These are phyloP conservation scores for Tuber magnatum DNA, from an alignment of 495 filamentous ascomycete species.

Conservation along the genomic window DNA sequence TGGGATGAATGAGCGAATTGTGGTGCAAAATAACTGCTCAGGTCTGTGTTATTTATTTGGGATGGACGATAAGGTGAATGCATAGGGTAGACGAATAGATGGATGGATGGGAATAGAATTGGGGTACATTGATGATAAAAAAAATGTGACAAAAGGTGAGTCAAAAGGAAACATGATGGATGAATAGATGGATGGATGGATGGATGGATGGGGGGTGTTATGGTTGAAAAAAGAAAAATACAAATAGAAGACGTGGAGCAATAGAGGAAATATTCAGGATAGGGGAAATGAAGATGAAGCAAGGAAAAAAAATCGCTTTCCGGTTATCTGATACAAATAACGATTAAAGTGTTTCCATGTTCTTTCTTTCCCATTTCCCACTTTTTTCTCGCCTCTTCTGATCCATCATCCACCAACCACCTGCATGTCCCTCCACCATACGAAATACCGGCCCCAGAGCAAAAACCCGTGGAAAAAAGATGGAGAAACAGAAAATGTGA, in stretches of 20 bases:
- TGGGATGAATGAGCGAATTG: not conserved
- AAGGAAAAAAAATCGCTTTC: not conserved
- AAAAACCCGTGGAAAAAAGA: not conserved
- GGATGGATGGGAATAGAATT: not conserved
- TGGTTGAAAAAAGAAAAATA: not conserved
- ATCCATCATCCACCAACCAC: not conserved
- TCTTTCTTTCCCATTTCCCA: not conserved
- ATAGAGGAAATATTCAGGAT: not conserved
- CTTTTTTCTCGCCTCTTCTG: not conserved
- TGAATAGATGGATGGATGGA: not conserved
- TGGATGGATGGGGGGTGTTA: not conserved
- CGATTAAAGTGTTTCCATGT: not conserved
- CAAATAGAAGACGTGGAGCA: not conserved
- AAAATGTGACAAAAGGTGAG: not conserved
- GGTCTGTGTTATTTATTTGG: not conserved
- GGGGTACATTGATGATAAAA: not conserved
- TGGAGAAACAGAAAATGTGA: not conserved
- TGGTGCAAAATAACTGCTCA: not conserved
- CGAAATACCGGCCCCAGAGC: not conserved
- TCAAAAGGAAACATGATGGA: not conserved
- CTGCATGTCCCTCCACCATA: not conserved
- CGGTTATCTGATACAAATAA: not conserved
- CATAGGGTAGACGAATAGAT: not conserved
- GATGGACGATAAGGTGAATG: not conserved
- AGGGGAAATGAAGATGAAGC: not conserved